Conservation (phyloP, 108 stramenopile genomes). For the Skeletonema grethae region DNA sequence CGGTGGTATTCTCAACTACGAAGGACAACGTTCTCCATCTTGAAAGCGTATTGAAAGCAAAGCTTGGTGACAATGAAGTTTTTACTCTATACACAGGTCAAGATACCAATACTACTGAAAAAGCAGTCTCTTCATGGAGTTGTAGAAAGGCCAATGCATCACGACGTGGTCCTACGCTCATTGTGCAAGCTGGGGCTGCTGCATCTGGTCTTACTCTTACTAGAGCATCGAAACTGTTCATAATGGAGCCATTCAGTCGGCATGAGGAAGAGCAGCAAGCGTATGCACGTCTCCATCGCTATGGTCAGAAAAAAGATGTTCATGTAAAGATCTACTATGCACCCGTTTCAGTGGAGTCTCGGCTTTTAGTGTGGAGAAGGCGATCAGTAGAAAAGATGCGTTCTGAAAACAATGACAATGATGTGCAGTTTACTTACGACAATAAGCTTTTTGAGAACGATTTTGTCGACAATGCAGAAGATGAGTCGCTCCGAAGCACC, state of each 20-base stretch:
- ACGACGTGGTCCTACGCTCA: conserved; percentile 20
- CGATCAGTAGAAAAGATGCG: conserved; percentile 7
- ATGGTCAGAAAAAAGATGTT: conserved; percentile 53
- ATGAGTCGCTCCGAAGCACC: not conserved
- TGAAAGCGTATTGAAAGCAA: conserved; percentile 16
- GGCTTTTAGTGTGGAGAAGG: conserved; percentile 63
- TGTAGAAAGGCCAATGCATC: not conserved
- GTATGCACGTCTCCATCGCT: conserved; percentile 50
- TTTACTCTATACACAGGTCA: conserved; percentile 46
- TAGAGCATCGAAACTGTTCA: conserved; percentile 60
- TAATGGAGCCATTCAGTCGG: conserved; percentile 70
- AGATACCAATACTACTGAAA: conserved; percentile 18
- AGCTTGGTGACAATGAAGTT: conserved; percentile 15
- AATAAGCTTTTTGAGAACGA: not conserved
- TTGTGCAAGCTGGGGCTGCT: conserved; percentile 67
- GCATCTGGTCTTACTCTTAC: conserved; percentile 73
- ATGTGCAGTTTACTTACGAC: not conserved
- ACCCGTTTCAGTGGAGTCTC: conserved; percentile 57
- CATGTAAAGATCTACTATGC: conserved; percentile 54
- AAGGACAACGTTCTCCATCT: conserved; percentile 42
- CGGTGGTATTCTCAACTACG: conserved; percentile 53
- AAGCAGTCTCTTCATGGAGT: conserved; percentile 46
- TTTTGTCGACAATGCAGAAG: not conserved
- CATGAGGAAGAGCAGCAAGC: conserved; percentile 72
- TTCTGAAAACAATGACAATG: conserved; percentile 5